A percentile compares a stretch with the other conserved stretches of the same genome.
Evolutionary conservation across 83 land plant genomes (phyloP).

Genomic region (Larix sibirica): DNA sequence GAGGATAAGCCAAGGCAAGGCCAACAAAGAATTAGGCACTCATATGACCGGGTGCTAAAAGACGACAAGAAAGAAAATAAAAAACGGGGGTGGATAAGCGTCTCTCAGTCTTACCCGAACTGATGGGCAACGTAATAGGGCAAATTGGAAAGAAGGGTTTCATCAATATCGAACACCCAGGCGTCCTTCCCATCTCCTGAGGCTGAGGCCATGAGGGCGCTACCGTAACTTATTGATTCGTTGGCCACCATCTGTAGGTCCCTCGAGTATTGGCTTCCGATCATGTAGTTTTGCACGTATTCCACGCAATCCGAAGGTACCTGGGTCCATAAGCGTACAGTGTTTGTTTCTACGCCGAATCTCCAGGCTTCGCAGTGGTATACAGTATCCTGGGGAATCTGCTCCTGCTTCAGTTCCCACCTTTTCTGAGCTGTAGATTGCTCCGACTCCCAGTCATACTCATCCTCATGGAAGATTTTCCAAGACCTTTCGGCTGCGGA

Average conservation of each 20-base stretch:
- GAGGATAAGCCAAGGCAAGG: not conserved
- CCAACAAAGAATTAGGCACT: too few relatives aligned
- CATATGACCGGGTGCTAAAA: not conserved
- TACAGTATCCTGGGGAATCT: too few relatives aligned
- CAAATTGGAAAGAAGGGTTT: conserved; percentile 65
- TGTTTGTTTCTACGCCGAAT: conserved; percentile 52
- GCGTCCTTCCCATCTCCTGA: conserved; percentile 44
- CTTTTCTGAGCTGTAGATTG: not conserved
- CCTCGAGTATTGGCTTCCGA: conserved; percentile 22
- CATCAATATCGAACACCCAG: conserved; percentile 77
- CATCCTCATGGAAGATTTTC: too few relatives aligned
- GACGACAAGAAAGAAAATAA: not conserved
- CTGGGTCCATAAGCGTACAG: conserved; percentile 38
- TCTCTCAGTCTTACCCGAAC: conserved; percentile 35
- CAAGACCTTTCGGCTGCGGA: too few relatives aligned
- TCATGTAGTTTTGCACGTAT: conserved; percentile 40
- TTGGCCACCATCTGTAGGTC: conserved; percentile 43
- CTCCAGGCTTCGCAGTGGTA: conserved; percentile 45
- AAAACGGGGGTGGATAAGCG: too few relatives aligned
- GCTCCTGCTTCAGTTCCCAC: not conserved
- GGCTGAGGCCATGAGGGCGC: conserved; percentile 8
- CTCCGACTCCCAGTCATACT: not conserved
- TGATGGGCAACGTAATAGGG: conserved; percentile 48
- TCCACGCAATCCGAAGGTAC: conserved; percentile 41
- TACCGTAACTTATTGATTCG: conserved; percentile 39